phyloP scores from a whole-genome alignment of 2,329 filamentous ascomycete species.

The Colletotrichum lini region DNA sequence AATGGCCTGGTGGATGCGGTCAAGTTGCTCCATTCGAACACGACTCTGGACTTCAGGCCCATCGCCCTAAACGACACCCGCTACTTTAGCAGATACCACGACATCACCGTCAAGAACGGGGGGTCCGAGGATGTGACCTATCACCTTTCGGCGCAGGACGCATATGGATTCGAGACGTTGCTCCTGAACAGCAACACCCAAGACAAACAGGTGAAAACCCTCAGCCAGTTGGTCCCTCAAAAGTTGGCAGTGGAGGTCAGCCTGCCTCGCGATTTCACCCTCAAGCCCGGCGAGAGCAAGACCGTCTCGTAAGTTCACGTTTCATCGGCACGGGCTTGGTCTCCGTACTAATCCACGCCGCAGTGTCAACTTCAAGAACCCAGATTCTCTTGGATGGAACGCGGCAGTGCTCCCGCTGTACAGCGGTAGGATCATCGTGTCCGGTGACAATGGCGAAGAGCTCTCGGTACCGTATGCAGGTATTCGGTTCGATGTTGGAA shows the following conservation, averaged over 20 bases:
- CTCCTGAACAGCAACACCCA: slow-evolving; percentile 30
- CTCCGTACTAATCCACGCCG: background rate
- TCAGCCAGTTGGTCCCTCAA: slow-evolving; percentile 35
- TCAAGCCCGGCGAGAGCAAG: slow-evolving; percentile 46
- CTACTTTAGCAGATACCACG: slow-evolving; percentile 51
- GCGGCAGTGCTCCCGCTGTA: slow-evolving; percentile 50
- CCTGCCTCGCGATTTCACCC: slow-evolving; percentile 44
- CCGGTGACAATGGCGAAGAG: slow-evolving; percentile 50
- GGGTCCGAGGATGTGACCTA: slow-evolving; percentile 53
- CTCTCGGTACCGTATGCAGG: slow-evolving; percentile 53
- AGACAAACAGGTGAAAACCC: background rate
- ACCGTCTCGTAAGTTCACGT: slow-evolving; percentile 45
- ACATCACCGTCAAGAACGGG: slow-evolving; percentile 54
- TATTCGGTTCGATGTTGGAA: slow-evolving; percentile 13
- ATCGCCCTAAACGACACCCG: slow-evolving; percentile 62
- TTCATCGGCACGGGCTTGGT: too few relatives aligned
- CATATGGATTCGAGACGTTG: slow-evolving; percentile 55
- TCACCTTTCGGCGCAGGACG: slow-evolving; percentile 47
- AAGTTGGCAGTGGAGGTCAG: slow-evolving; percentile 38
- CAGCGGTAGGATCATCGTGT: slow-evolving; percentile 52
- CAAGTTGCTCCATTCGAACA: slow-evolving; percentile 56
- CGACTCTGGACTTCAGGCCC: slow-evolving; percentile 54
- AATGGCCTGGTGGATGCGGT: slow-evolving; percentile 59
- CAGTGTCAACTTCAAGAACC: slow-evolving; percentile 49
- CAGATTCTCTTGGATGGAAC: slow-evolving; percentile 46